Evolutionary conservation across 2,329 filamentous ascomycete species (phyloP), one percentile per base, ranked within the genome.

Genomic region (Alternaria burnsii): DNA sequence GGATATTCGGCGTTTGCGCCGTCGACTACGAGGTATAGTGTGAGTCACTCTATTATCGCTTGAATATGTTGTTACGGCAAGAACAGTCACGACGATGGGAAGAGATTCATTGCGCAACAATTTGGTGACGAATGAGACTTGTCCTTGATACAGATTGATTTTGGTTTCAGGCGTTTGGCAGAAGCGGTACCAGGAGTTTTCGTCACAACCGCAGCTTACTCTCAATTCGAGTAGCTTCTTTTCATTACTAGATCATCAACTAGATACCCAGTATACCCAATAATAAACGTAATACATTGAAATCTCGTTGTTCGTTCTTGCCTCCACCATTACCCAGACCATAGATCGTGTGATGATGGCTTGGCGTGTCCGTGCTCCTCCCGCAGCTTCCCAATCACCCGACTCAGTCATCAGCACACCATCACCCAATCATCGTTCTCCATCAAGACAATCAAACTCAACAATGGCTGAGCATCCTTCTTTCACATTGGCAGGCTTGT

Each of bases 401-500:
- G 8, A 28, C n/a, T 12, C 16, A 14, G 22, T 26, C 41, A 43
- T 26, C 55, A 41, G 18, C 12, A 42, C 28, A 34, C 43, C 30
- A 58, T 54, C 48, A 9, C 32, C 12, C 38, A 32, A 26, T 40
- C 41, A 47, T 38, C 50, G 40, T 30, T 20, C 18, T 28, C 18
- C 53, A 61, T 58, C 51, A 24, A 48, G 24, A n/a, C 32, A 36
- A 5, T 14, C 32, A 36, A 36, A 36, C 12, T 0, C 12, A 1
- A 36, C 28, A 16, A 74, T 74, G 71, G 71, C 71, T 22, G 70
- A 74, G 44, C 71, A 74, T 48, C 71, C 71, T 3, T 74, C 71
- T 9, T 74, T 74, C 43, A 72, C 71, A 5, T 66, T 74, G 18
- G 70, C 71, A 26, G 71, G 69, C 22, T 66, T 74, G 14, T 52